These are phyloP conservation scores for Mrakia gelida DNA, from an alignment of 768 basidiomycete genomes.

Conservation along the genomic window DNA sequence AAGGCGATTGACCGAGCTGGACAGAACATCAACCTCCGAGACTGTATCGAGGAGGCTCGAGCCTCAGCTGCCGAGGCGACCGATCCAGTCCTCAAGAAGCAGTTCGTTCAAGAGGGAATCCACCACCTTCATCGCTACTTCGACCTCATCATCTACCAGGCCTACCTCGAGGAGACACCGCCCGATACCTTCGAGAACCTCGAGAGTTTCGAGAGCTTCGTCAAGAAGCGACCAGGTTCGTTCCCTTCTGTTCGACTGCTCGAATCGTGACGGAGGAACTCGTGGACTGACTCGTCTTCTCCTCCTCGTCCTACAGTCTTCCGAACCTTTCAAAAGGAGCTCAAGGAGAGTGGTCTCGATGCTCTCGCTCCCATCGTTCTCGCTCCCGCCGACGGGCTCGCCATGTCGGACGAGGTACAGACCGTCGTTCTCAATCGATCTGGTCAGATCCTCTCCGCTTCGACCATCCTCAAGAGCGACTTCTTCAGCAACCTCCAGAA, in stretches of 20 bases:
- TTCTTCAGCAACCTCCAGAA: constrained; percentile 72
- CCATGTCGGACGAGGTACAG: constrained; percentile 85
- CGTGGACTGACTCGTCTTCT: no score
- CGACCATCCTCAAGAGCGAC: constrained; percentile 76
- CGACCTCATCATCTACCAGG: constrained; percentile 57
- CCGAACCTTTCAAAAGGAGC: constrained; percentile 89
- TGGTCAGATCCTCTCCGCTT: constrained; percentile 80
- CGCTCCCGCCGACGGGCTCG: constrained; percentile 61
- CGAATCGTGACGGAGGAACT: neutral
- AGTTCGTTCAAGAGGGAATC: constrained; percentile 61
- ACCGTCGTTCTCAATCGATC: constrained; percentile 76
- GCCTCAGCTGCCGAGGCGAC: constrained; percentile 64
- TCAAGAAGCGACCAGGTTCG: constrained; percentile 75
- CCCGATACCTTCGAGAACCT: constrained; percentile 61
- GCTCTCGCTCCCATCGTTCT: constrained; percentile 77
- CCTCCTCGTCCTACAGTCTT: constrained; percentile 62
- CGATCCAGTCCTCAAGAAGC: constrained; percentile 64
- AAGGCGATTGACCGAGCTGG: constrained; percentile 47
- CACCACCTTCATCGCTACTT: constrained; percentile 32
- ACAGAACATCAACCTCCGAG: constrained; percentile 68
- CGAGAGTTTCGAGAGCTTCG: constrained; percentile 68
- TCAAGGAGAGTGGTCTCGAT: constrained; percentile 69
- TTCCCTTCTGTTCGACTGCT: neutral
- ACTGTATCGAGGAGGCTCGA: constrained; percentile 79
- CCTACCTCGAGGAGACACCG: constrained; percentile 74